Base-by-base conservation (phyloP, 352 stramenopile species). In the Phytophthora syringae region DNA sequence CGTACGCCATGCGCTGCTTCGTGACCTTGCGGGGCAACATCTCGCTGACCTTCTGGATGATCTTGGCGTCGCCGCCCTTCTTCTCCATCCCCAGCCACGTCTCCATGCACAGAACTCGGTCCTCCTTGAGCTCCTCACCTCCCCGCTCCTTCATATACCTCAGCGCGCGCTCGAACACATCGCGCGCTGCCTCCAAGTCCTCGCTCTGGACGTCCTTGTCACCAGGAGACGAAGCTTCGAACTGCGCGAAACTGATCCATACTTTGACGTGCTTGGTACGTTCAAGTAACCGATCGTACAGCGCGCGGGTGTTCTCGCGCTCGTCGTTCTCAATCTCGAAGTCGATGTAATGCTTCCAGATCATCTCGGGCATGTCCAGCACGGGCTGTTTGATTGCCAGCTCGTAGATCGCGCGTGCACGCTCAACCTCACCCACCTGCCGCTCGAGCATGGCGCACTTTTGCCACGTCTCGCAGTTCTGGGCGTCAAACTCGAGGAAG, bases 311-410 rank as follows among this genome's bases (percentile, higher is more conserved):
- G 53, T 96, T 91, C 22, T 97, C 89, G 2, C 69, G 58, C 45
- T 96, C 84, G 7, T 80, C 74, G 20, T 90, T 85, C 52, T 93
- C 75, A 24, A 99, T 98, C 84, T 99, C 97, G 78, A 99, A 99
- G 76, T 99, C 97, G 63, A 99, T 99, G 73, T 98, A 99, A 44
- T 90, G 86, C 70, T 99, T 99, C 98, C 98, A 99, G 48, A 99
- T 88, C 60, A 98, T 92, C 77, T 99, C 97, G 15, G 97, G 98
- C 94, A 99, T 99, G 70, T 99, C 98, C 18, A 99, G 80, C 43
- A 96, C 85, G 2, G 92, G 73, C 76, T 99, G 97, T 34, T 88
- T 81, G 49, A 99, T 84, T 15, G 97, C 97, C 10, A 99, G 78
- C 79, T 99, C 97, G 67, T 97, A 99, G 30, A 99, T 98, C 9